Conservation (phyloP, 139 green algal species). For the Pleodorina starrii region DNA sequence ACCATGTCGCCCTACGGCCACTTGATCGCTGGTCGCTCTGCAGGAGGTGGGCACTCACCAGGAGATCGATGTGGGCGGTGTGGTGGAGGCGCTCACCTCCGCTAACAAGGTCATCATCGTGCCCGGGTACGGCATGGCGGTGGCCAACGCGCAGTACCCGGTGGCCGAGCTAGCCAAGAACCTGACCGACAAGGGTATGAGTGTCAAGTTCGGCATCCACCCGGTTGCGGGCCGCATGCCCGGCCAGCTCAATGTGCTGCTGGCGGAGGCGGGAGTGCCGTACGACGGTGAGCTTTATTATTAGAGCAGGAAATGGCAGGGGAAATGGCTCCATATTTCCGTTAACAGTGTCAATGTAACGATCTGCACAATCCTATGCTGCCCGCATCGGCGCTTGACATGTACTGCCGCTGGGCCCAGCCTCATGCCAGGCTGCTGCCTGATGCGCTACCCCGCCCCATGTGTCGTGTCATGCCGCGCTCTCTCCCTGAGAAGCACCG, state of each 20-base stretch:
- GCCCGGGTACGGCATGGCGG: conserved; percentile 91
- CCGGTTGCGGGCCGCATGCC: conserved; percentile 91
- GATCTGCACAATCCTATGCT: too few relatives aligned
- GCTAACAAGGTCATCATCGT: conserved; percentile 87
- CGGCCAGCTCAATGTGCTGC: conserved; percentile 96
- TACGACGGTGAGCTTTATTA: conserved; percentile 80
- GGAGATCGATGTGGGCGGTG: conserved; percentile 64
- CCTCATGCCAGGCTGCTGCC: too few relatives aligned
- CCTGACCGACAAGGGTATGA: conserved; percentile 49
- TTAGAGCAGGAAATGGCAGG: too few relatives aligned
- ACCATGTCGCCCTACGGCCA: too few relatives aligned
- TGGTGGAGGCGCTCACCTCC: conserved; percentile 63
- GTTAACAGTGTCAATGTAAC: too few relatives aligned
- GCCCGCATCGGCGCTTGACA: too few relatives aligned
- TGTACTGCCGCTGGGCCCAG: too few relatives aligned
- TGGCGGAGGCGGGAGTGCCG: conserved; percentile 90
- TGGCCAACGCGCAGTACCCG: conserved; percentile 87
- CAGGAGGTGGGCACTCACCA: conserved; percentile 56
- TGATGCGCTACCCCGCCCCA: too few relatives aligned
- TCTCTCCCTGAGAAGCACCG: too few relatives aligned
- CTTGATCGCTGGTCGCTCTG: too few relatives aligned
- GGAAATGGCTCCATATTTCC: too few relatives aligned
- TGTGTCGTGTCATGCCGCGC: too few relatives aligned
- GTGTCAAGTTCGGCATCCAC: conserved; percentile 85
- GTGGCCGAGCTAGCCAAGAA: conserved; percentile 67